Evolutionary conservation across 2,329 filamentous ascomycete species (phyloP).

Genomic region (Clonostachys sp.): DNA sequence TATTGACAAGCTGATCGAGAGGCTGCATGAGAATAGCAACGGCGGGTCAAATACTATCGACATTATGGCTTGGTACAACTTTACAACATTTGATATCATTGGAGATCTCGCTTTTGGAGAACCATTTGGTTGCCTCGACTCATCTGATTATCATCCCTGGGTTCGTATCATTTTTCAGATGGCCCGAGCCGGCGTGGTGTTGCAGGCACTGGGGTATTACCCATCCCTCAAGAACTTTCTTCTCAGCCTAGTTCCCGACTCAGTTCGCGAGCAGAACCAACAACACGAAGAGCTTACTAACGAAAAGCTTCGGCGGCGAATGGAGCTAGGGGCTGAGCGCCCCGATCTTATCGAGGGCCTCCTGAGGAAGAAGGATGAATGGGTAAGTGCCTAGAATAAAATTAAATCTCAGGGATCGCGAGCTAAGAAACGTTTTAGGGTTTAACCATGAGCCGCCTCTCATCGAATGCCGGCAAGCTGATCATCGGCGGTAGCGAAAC

Average conservation of each 20-base stretch:
- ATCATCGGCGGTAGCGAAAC: conserved; percentile 18
- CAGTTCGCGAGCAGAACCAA: neutral
- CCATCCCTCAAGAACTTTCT: conserved; percentile 1
- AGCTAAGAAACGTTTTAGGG: neutral
- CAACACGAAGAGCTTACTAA: conserved; percentile 1
- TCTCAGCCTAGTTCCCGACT: conserved; percentile 4
- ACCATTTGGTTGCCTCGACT: conserved; percentile 6
- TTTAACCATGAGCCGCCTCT: conserved; percentile 4
- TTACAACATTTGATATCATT: conserved; percentile 1
- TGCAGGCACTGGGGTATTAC: neutral
- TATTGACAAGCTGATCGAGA: conserved; percentile 14
- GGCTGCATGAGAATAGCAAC: conserved; percentile 4
- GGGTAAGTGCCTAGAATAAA: conserved; percentile 1
- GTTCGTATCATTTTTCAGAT: conserved; percentile 1
- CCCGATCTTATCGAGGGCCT: conserved; percentile 10
- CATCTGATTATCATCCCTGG: conserved; percentile 9
- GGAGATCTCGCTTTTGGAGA: conserved; percentile 16
- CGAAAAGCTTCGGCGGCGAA: conserved; percentile 5
- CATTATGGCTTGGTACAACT: conserved; percentile 14
- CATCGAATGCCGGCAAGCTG: conserved; percentile 8
- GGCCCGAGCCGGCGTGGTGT: neutral
- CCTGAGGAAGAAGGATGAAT: conserved; percentile 8
- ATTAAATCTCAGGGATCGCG: neutral
- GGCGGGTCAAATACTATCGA: conserved; percentile 4
- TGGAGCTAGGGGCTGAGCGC: conserved; percentile 5